Percentiles rank a stretch among this genome's conserved stretches.
Evolutionary conservation across 352 stramenopile genomes (phyloP).

Genomic region (Saprolegnia diclina): DNA sequence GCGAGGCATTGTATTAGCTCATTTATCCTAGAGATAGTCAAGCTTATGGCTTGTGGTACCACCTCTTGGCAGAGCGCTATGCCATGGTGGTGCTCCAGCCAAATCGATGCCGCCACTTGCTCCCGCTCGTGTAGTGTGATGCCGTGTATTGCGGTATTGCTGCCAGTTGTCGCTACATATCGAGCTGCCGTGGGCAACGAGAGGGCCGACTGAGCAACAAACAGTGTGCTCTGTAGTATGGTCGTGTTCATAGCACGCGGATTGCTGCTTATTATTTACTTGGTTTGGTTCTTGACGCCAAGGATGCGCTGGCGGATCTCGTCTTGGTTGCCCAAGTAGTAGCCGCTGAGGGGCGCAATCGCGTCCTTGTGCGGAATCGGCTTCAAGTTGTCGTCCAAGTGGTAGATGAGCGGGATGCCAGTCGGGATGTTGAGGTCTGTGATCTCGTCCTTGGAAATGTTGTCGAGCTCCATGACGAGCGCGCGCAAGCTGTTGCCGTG

Average conservation of each 20-base stretch:
- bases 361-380: slow-evolving; percentile 74
- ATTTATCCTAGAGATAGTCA: no score
- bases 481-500: slow-evolving; percentile 92
- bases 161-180: no score
- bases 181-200: no score
- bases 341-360: slow-evolving; percentile 77
- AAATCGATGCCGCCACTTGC: no score
- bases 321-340: slow-evolving; percentile 92
- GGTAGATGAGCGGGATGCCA: slow-evolving; percentile 81
- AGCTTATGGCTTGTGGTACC: no score
- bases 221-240: neutral
- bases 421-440: slow-evolving; percentile 93
- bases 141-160: no score
- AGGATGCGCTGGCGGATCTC: slow-evolving; percentile 95
- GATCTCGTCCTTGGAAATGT: slow-evolving; percentile 89
- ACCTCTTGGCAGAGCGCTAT: no score
- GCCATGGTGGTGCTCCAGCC: no score
- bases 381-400: slow-evolving; percentile 82
- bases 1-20: no score
- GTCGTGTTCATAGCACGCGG: neutral
- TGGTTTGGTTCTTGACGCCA: slow-evolving; percentile 97
- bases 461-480: slow-evolving; percentile 93
- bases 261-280: slow-evolving; percentile 56
- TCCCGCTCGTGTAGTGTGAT: no score
- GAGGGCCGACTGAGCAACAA: neutral